Evolutionary conservation across 805 yeast genomes (phyloP), one percentile per base, ranked within the genome.

Genomic region (Candida andamanensis): DNA sequence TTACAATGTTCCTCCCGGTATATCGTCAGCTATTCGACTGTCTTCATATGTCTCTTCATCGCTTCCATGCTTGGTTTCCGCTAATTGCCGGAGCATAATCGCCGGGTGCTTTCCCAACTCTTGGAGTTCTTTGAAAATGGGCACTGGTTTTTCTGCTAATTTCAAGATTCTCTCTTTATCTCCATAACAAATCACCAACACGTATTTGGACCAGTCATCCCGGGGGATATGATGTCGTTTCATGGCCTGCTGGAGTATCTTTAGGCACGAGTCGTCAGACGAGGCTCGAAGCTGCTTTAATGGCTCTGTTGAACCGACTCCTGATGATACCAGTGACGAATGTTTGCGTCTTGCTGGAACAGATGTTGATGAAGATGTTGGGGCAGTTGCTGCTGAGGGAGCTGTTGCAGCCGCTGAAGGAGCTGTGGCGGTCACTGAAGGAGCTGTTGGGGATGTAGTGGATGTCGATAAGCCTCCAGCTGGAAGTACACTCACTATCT

Each of bases 81-180:
- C 95, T 30, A 81, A 71, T 45, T 85, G 92, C 45, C 97, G 65
- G 26, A 89, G 68, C 96, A 89, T 89, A 38, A 89, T 86, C 2
- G 92, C 84, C 1, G 97, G 97, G 50, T 82, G 85, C 43, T 80
- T 70, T 1, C 96, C 96, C 36, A 78, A 72, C 39, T 84, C 95
- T 50, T 78, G 86, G 16, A 90, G 65, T 48, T 83, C 95, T 54
- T 85, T 83, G 52, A 86, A 85, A 7, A 87, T 78, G 22, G 74
- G 64, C 6, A 90, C 94, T 0, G 98, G 98, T 53, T 78, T 83
- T 50, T 90, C 98, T 17, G 85, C 85, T 41, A 84, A 65, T 23
- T 82, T 85, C 28, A 92, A 58, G 7, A 87, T 76, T 17, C 96
- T 64, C 50, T 90, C 97, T 48, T 82, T 82, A 52, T 87, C 95